Evolutionary conservation across 805 yeast species (phyloP), one percentile per base, ranked within the genome.

Genomic region (Myxozyma monticola): DNA sequence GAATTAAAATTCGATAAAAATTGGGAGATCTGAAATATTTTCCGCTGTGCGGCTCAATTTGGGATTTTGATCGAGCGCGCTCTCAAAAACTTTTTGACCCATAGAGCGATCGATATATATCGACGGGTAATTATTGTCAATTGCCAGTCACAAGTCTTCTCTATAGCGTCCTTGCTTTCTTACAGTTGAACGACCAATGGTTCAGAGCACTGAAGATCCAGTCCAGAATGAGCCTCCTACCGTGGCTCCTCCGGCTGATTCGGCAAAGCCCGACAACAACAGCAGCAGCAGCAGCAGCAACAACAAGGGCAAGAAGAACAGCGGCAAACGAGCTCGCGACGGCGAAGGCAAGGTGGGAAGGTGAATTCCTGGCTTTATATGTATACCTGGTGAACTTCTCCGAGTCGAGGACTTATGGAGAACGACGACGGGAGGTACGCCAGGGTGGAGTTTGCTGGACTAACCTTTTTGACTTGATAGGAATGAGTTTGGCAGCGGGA

Each of bases 311-410:
- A 35, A 30, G 24, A 28, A 31, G 12, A n/a, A 26, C 22, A 21
- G 20, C 12, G 28, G 42, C 4, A 28, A 49, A 5, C 29, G 41
- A 14, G 51, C 34, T 10, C 12, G 34, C 17, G 42, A 31, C 12
- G 48, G 31, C 14, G 24, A 42, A 21, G n/a, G 40, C 36, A 51
- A 51, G 49, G 52, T 43, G 53, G 41, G 53, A 48, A 51, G 53
- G 56, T 51, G 51, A 39, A 28, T 47, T 28, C 17, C 21, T 17
- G n/a, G n/a, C 21, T 42, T 38, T 30, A 12, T 15, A 5, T 12
- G 40, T 28, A 6, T 28, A 35, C n/a, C n/a, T n/a, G n/a, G n/a
- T n/a, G n/a, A 3, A 12, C 15, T 34, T 18, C 20, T 6, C 3
- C 10, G 47, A n/a, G n/a, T n/a, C n/a, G n/a, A n/a, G n/a, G n/a